A percentile compares a stretch with the other conserved stretches of the same genome.
Evolutionary conservation across 345 rosid species (phyloP).

Genomic region (Eucalyptus erythrocorys): DNA sequence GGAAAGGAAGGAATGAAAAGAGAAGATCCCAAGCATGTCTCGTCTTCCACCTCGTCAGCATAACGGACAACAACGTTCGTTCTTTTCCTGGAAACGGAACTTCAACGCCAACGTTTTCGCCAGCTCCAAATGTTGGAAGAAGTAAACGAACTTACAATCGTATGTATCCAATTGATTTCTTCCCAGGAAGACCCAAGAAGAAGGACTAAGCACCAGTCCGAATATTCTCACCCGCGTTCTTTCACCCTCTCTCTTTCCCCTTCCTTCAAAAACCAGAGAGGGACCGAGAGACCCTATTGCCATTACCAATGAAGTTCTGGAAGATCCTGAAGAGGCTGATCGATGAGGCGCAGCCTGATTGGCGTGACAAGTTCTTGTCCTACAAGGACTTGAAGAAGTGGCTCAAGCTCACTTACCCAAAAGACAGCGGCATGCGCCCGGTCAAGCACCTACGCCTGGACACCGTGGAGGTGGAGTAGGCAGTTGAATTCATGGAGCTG

Average conservation of each 20-base stretch:
- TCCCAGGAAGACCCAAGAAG: not conserved
- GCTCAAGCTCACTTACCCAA: conserved; percentile 25
- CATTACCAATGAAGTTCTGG: conserved; percentile 38
- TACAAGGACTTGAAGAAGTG: conserved; percentile 62
- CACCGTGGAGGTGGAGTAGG: conserved; percentile 10
- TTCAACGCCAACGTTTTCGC: not conserved
- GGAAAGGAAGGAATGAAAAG: not conserved
- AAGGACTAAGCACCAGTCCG: not conserved
- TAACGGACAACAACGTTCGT: not conserved
- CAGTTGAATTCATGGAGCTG: conserved; percentile 24
- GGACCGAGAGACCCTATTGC: not conserved
- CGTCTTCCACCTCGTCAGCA: not conserved
- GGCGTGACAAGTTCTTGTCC: conserved; percentile 51
- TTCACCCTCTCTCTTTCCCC: not conserved
- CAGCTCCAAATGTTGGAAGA: not conserved
- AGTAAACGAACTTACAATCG: not conserved
- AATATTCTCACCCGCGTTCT: not conserved
- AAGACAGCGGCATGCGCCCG: not conserved
- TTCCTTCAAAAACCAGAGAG: not conserved
- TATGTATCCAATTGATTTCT: not conserved
- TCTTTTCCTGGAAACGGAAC: not conserved
- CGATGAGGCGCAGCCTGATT: conserved; percentile 45
- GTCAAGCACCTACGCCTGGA: not conserved
- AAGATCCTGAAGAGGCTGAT: conserved; percentile 45
- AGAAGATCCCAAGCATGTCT: not conserved